Conservation (phyloP, 306 rosid genomes). For the Ormosia emarginata region DNA sequence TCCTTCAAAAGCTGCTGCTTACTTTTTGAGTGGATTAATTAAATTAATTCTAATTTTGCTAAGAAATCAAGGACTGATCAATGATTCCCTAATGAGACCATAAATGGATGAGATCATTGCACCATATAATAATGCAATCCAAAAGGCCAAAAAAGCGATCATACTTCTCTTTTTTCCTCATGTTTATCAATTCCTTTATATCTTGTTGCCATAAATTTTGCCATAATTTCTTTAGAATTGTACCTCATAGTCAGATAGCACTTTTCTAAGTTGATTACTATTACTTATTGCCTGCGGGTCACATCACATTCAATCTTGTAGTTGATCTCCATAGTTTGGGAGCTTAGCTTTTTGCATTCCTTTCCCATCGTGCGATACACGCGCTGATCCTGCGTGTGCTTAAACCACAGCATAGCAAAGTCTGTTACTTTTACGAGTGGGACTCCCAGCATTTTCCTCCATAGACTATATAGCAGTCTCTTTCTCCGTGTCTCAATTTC, state of each 20-base stretch:
- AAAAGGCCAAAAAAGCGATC: background rate
- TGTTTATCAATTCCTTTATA: background rate
- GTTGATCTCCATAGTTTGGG: background rate
- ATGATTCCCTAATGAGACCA: background rate
- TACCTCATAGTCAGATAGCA: background rate
- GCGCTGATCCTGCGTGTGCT: slow-evolving; percentile 29
- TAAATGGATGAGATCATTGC: background rate
- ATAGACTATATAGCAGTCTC: background rate
- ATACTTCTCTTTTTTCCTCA: background rate
- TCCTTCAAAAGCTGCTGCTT: background rate
- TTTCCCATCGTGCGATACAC: slow-evolving; percentile 24
- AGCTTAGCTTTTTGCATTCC: background rate
- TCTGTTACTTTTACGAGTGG: slow-evolving; percentile 16
- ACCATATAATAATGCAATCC: slow-evolving; percentile 8
- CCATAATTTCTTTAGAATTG: background rate
- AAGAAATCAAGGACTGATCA: background rate
- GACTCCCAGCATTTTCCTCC: slow-evolving; percentile 5
- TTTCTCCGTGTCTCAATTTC: background rate
- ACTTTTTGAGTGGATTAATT: background rate
- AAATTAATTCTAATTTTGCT: background rate
- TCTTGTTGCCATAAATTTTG: background rate
- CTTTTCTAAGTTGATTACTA: no score
- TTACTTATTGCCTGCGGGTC: background rate
- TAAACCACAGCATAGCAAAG: background rate
- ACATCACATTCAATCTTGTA: slow-evolving; percentile 21